phyloP scores from a whole-genome alignment of 2,329 filamentous ascomycete species.

The Fusarium penzigii region DNA sequence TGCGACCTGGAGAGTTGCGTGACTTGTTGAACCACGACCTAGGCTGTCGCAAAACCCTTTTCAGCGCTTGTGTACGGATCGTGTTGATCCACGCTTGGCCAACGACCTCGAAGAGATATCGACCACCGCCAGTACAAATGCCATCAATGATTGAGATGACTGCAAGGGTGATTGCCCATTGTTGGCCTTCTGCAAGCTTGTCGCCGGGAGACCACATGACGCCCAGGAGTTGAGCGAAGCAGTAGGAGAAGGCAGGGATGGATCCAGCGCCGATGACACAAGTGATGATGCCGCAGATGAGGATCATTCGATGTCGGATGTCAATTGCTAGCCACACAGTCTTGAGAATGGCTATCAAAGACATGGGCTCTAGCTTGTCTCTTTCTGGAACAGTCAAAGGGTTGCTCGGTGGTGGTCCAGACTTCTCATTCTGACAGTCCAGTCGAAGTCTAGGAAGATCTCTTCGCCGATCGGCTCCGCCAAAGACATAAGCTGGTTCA shows the following conservation, averaged over 20 bases:
- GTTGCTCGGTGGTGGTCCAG: background rate
- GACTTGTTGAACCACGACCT: slow-evolving; percentile 75
- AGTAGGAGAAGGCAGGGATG: slow-evolving; percentile 74
- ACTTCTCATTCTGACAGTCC: background rate
- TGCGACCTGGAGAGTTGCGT: slow-evolving; percentile 60
- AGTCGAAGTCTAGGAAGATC: slow-evolving; percentile 19
- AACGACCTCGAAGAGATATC: slow-evolving; percentile 70
- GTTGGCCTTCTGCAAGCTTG: slow-evolving; percentile 52
- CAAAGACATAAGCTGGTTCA: slow-evolving; percentile 21
- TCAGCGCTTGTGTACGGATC: slow-evolving; percentile 68
- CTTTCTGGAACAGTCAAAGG: background rate
- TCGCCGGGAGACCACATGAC: slow-evolving; percentile 63
- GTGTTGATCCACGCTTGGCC: slow-evolving; percentile 77
- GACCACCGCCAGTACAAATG: slow-evolving; percentile 62
- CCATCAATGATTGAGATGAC: slow-evolving; percentile 69
- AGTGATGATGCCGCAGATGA: slow-evolving; percentile 62
- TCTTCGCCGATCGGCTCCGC: slow-evolving; percentile 33
- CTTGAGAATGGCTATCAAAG: slow-evolving; percentile 31
- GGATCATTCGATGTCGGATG: slow-evolving; percentile 48
- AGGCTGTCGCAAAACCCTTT: slow-evolving; percentile 72
- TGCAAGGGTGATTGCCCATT: slow-evolving; percentile 71
- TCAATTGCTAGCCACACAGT: slow-evolving; percentile 72
- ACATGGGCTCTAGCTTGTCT: slow-evolving; percentile 8
- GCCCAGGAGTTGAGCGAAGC: slow-evolving; percentile 70
- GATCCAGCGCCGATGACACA: slow-evolving; percentile 65